These are phyloP conservation scores for Torrubiellomyces zombiae DNA, from an alignment of 2,329 filamentous ascomycete genomes.

Conservation along the genomic window DNA sequence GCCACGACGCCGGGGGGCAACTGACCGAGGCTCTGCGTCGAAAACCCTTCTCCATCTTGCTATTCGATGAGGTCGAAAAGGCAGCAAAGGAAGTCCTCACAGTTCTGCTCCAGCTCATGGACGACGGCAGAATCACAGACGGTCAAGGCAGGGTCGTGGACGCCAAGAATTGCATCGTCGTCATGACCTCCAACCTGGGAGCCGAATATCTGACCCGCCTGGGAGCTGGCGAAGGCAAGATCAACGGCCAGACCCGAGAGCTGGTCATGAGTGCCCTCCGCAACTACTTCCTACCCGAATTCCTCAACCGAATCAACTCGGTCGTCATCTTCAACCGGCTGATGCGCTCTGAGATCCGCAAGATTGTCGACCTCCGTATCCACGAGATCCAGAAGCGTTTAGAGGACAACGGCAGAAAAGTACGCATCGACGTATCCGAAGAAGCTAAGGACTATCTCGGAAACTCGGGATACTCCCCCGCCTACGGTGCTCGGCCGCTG, in stretches of 20 bases:
- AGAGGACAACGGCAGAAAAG: conserved; percentile 67
- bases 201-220: conserved; percentile 83
- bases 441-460: conserved; percentile 90
- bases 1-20: conserved; percentile 89
- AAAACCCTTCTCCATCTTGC: conserved; percentile 89
- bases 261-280: conserved; percentile 82
- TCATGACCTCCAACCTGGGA: conserved; percentile 96
- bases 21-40: conserved; percentile 87
- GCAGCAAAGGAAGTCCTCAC: conserved; percentile 95
- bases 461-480: conserved; percentile 80
- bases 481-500: conserved; percentile 82
- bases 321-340: conserved; percentile 98
- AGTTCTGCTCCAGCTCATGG: conserved; percentile 97
- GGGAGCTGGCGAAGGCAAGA: conserved; percentile 60
- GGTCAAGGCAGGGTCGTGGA: conserved; percentile 91
- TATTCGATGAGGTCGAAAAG: conserved; percentile 98
- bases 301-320: conserved; percentile 93
- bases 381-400: conserved; percentile 82
- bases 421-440: conserved; percentile 64
- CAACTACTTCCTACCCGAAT: conserved; percentile 95
- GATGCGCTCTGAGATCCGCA: conserved; percentile 74
- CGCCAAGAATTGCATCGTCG: conserved; percentile 94
- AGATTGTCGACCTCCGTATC: conserved; percentile 85
- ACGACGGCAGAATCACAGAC: conserved; percentile 95
- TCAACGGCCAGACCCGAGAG: conserved; percentile 72